Conservation (phyloP, 2,329 filamentous ascomycete genomes). For the Berkeleyomyces rouxiae region DNA sequence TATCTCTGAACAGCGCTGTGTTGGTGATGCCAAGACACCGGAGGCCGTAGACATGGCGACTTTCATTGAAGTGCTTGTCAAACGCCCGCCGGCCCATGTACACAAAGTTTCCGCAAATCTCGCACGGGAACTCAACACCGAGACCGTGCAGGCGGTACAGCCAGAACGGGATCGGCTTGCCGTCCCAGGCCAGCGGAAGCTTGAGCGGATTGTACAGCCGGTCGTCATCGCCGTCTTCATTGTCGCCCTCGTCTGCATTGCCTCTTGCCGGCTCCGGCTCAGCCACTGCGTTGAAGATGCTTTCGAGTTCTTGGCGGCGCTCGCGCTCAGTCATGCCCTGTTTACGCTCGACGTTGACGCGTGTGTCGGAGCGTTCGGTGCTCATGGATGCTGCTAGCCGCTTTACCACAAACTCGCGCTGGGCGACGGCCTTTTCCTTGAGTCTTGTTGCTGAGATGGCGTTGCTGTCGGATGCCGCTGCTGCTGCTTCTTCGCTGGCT, state of each 20-base stretch:
- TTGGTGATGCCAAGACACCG: conserved; percentile 90
- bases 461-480: conserved; percentile 18
- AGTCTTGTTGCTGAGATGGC: conserved; percentile 35
- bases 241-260: conserved; percentile 37
- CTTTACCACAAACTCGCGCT: conserved; percentile 70
- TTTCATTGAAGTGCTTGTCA: conserved; percentile 96
- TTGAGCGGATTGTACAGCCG: conserved; percentile 96
- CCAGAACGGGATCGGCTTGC: conserved; percentile 98
- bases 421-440: conserved; percentile 81
- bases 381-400: conserved; percentile 69
- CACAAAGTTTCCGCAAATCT: conserved; percentile 96
- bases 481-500: conserved; percentile 17
- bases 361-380: conserved; percentile 73
- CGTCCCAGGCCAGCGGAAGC: conserved; percentile 89
- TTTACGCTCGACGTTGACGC: conserved; percentile 87
- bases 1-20: conserved; percentile 80
- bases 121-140: conserved; percentile 86
- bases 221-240: conserved; percentile 63
- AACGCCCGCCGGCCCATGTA: conserved; percentile 94
- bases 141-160: conserved; percentile 92
- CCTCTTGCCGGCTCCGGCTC: conserved; percentile 13
- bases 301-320: conserved; percentile 82
- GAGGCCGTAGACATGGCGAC: conserved; percentile 79
- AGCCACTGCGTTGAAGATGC: conserved; percentile 46
- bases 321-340: conserved; percentile 96